phyloP scores from a whole-genome alignment of 768 basidiomycete species.

The Boletus subparvulus region DNA sequence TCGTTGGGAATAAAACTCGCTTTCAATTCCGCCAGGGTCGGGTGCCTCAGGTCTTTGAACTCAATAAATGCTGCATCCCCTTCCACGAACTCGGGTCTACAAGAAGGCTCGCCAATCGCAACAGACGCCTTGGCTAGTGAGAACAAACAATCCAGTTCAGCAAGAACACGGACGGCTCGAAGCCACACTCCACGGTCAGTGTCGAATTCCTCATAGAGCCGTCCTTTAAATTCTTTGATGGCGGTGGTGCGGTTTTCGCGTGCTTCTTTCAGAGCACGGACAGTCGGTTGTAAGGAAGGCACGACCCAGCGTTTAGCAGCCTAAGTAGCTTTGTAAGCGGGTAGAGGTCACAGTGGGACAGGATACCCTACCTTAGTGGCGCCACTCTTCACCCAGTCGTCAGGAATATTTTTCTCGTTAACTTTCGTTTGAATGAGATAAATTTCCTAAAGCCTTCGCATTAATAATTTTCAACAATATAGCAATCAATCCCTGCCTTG shows the following conservation, averaged over 20 bases:
- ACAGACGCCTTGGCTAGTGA: conserved; percentile 85
- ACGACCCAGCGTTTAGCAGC: conserved; percentile 75
- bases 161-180: conserved; percentile 78
- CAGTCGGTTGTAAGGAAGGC: conserved; percentile 63
- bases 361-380: conserved; percentile 66
- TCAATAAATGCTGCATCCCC: conserved; percentile 78
- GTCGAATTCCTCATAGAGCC: conserved; percentile 80
- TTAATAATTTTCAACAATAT: background rate
- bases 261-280: conserved; percentile 89
- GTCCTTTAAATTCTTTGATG: conserved; percentile 80
- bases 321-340: conserved; percentile 36
- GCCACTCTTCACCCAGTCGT: conserved; percentile 78
- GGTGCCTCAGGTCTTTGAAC: conserved; percentile 89
- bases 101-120: conserved; percentile 93
- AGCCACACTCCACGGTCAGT: conserved; percentile 78
- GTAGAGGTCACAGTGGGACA: background rate
- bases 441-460: conserved; percentile 63
- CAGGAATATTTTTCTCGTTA: conserved; percentile 63
- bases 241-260: conserved; percentile 80
- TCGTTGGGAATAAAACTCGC: conserved; percentile 92
- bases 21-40: conserved; percentile 67
- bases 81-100: conserved; percentile 86
- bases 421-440: conserved; percentile 79
- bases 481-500: conserved; percentile 49
- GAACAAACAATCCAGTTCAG: conserved; percentile 96